Evolutionary conservation across 2,329 filamentous ascomycete genomes (phyloP).

Genomic region (Monilinia fructigena): DNA sequence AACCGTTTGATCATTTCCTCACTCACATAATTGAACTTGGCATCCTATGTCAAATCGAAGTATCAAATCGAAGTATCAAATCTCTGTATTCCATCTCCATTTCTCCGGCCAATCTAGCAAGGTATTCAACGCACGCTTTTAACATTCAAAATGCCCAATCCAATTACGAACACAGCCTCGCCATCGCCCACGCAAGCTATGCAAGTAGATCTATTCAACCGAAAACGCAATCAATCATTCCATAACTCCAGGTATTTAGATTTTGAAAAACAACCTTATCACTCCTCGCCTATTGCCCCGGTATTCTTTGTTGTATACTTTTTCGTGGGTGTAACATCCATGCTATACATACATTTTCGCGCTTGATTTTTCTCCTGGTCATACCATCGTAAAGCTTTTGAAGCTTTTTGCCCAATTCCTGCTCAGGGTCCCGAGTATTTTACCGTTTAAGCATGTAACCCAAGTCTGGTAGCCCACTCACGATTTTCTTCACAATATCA

Average conservation of each 20-base stretch:
- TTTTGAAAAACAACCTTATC: not conserved
- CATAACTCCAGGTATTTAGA: slow-evolving; percentile 3
- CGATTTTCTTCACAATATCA: slow-evolving; percentile 37
- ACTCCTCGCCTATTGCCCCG: not conserved
- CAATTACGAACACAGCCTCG: not conserved
- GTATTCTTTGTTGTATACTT: not conserved
- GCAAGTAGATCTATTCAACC: not conserved
- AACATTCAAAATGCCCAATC: not conserved
- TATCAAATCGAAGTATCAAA: not conserved
- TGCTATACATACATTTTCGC: not conserved
- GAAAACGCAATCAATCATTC: not conserved
- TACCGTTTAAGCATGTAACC: slow-evolving; percentile 41
- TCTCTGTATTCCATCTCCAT: not conserved
- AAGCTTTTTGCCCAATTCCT: not conserved
- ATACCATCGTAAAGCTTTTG: not conserved
- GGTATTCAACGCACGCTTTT: not conserved
- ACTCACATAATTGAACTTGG: no score
- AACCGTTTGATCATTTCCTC: not conserved
- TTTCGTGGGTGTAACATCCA: not conserved
- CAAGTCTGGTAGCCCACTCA: slow-evolving; percentile 40
- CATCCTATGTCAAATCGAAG: no score
- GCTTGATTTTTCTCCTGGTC: not conserved
- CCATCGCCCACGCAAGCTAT: slow-evolving; percentile 6
- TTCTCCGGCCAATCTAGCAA: not conserved
- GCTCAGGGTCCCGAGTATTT: not conserved